Evolutionary conservation across 75 land plant species (phyloP).

Genomic region (Sequoiadendron giganteum): DNA sequence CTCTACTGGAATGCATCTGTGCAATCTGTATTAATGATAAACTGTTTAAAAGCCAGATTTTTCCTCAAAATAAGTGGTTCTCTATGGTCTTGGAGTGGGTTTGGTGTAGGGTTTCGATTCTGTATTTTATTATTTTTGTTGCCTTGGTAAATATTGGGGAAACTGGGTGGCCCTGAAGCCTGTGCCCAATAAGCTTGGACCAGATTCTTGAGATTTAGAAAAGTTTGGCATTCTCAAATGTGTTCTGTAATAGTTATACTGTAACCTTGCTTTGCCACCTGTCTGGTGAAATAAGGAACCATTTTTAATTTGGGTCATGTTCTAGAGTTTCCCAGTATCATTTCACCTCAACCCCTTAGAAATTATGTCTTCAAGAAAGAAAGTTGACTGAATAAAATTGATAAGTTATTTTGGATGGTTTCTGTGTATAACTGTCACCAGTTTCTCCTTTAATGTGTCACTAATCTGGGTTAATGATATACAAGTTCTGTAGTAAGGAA

Average conservation of each 20-base stretch:
- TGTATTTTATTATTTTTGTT: neutral
- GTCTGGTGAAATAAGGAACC: neutral
- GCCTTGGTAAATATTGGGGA: neutral
- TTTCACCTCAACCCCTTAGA: neutral
- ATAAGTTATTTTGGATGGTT: neutral
- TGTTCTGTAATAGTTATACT: neutral
- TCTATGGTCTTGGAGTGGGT: neutral
- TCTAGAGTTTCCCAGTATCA: neutral
- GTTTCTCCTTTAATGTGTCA: neutral
- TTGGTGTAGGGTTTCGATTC: neutral
- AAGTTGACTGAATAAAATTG: neutral
- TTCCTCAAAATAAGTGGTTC: neutral
- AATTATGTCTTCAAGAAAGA: neutral
- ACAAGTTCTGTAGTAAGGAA: neutral
- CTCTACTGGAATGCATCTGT: neutral
- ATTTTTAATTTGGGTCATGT: neutral
- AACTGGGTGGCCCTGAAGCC: neutral
- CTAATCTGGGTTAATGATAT: neutral
- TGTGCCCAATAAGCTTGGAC: neutral
- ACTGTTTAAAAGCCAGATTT: neutral
- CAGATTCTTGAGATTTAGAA: too few relatives aligned
- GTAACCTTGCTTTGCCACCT: neutral
- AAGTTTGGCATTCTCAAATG: too few relatives aligned
- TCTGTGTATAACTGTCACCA: neutral
- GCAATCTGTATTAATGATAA: neutral